Base-by-base conservation (phyloP, 169 alveolate species). In the Plasmodium fragile region DNA sequence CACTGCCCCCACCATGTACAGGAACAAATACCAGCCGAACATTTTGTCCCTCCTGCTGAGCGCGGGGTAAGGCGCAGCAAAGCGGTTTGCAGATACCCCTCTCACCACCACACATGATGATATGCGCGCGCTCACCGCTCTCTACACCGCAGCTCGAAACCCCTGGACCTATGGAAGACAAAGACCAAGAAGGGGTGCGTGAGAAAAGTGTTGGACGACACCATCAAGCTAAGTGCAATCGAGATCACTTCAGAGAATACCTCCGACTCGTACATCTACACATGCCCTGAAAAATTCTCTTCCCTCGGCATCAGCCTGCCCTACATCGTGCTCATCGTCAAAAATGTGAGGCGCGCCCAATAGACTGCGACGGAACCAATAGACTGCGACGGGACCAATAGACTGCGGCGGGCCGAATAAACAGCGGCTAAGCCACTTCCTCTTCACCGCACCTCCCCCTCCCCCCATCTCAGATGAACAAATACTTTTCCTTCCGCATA, bases 401-500 rank as follows among this genome's bases (percentile, higher is more conserved):
- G n/a, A n/a, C n/a, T n/a, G n/a, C n/a, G n/a, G n/a, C n/a, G n/a
- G n/a, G n/a, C n/a, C n/a, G n/a, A n/a, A n/a, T n/a, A n/a, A n/a
- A n/a, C n/a, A n/a, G n/a, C n/a, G n/a, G 30, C 28, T 75, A 36
- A 75, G 49, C 0, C 43, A 32, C 13, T 32, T 11, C 4, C 30
- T 18, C 59, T 6, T 3, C 2, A 7, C 75, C 22, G 3, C 71
- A 55, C 34, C 5, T 13, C 34, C 82, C 0, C 28, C 59, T 16
- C 7, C 25, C 49, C 18, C 30, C 59, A 16, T 16, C 13, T 30
- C 97, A 97, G 98, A 92, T 97, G 95, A 98, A 98, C 94, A 98
- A 98, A 97, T 98, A 98, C 92, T 99, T 98, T 97, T 98, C 99
- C 25, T 99, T 99, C 82, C 99, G 98, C 95, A 99, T 99, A 49